phyloP scores from a whole-genome alignment of 441 rosid species.

The Adansonia gregorii region DNA sequence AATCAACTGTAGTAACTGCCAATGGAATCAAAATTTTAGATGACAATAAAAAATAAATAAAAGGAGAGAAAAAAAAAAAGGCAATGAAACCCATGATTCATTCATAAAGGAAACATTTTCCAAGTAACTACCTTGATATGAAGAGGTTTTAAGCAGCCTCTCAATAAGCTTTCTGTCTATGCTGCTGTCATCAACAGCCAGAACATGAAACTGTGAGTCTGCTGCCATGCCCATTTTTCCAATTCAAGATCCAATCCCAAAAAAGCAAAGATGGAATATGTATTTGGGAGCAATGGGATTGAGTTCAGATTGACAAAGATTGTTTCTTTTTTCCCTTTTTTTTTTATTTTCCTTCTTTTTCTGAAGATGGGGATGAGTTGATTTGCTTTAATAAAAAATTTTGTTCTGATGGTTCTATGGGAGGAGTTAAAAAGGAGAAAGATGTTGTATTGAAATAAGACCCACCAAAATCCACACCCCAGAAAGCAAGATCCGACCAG shows the following conservation, averaged over 20 bases:
- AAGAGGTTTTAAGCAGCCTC: constrained; percentile 64
- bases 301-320: neutral
- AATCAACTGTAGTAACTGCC: constrained; percentile 67
- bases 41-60: constrained; percentile 5
- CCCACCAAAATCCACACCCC: constrained; percentile 43
- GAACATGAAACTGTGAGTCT: constrained; percentile 59
- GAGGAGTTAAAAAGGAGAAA: constrained; percentile 6
- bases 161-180: constrained; percentile 65
- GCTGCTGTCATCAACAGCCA: constrained; percentile 69
- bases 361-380: neutral
- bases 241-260: constrained; percentile 34
- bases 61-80: neutral
- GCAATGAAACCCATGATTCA: neutral
- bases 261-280: constrained; percentile 16
- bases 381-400: neutral
- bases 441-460: constrained; percentile 34
- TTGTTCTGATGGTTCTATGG: constrained; percentile 7
- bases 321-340: neutral
- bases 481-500: constrained; percentile 57
- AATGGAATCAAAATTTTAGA: constrained; percentile 10
- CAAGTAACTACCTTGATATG: constrained; percentile 53
- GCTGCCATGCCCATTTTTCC: constrained; percentile 57
- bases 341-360: neutral
- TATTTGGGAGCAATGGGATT: constrained; percentile 23
- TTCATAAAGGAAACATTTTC: neutral